A percentile compares a stretch with the other conserved stretches of the same genome.
phyloP scores from a whole-genome alignment of 495 filamentous ascomycete species.

The Penicillium ucsense region DNA sequence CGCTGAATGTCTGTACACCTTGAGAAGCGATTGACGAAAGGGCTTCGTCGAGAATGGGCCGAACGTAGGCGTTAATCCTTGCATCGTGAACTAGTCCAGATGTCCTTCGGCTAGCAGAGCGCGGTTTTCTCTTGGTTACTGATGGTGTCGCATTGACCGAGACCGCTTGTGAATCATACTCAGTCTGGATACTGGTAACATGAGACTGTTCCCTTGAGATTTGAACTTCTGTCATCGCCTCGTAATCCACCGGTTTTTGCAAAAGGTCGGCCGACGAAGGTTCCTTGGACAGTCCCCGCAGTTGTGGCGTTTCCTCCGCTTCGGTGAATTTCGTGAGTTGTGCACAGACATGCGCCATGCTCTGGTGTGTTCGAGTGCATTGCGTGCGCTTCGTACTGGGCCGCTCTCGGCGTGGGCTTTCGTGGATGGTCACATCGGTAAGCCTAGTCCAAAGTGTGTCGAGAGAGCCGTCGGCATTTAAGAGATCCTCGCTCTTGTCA shows the following conservation, averaged over 20 bases:
- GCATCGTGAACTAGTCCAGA: conserved; percentile 30
- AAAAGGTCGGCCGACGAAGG: background rate
- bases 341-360: too few relatives aligned
- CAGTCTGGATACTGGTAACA: background rate
- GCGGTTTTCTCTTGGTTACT: conserved; percentile 11
- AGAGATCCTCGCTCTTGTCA: conserved; percentile 14
- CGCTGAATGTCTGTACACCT: conserved; percentile 31
- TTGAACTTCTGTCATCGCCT: conserved; percentile 28
- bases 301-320: conserved; percentile 5
- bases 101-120: conserved; percentile 14
- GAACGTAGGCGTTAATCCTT: conserved; percentile 30
- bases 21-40: conserved; percentile 27
- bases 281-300: background rate
- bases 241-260: conserved; percentile 4
- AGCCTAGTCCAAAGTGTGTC: conserved; percentile 20
- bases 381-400: too few relatives aligned
- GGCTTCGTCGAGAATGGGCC: conserved; percentile 29
- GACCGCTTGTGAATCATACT: background rate
- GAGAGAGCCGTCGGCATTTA: too few relatives aligned
- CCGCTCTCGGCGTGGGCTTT: background rate
- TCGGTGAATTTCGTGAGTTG: background rate
- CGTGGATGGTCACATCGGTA: conserved; percentile 21
- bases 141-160: conserved; percentile 3
- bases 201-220: conserved; percentile 5
- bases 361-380: too few relatives aligned